These are phyloP conservation scores for Zizania palustris DNA, from an alignment of 202 grass and related monocot genomes.

Conservation along the genomic window DNA sequence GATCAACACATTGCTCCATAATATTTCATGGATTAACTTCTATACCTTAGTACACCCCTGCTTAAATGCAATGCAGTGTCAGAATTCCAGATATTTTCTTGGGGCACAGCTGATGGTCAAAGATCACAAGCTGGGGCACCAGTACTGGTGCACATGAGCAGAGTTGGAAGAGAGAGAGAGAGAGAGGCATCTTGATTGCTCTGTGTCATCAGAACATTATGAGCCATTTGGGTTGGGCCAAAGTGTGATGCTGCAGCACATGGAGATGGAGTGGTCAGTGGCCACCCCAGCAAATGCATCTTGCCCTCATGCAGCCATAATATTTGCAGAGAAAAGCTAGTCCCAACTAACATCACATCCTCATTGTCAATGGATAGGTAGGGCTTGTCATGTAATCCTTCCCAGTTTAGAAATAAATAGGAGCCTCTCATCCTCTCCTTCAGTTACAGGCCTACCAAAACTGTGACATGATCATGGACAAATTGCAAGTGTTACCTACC, in stretches of 20 bases:
- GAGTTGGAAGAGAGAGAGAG: conserved; percentile 29
- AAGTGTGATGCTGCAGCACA: conserved; percentile 46
- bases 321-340: conserved; percentile 54
- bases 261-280: conserved; percentile 26
- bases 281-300: conserved; percentile 46
- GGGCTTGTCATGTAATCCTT: conserved; percentile 37
- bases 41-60: neutral
- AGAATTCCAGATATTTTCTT: neutral
- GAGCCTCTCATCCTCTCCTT: conserved; percentile 14
- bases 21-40: conserved; percentile 1
- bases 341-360: conserved; percentile 48
- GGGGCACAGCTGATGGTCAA: conserved; percentile 35
- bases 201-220: conserved; percentile 50
- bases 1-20: neutral
- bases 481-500: conserved; percentile 24
- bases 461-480: conserved; percentile 36
- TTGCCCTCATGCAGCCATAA: conserved; percentile 47
- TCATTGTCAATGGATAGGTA: conserved; percentile 44
- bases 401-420: conserved; percentile 38
- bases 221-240: conserved; percentile 47
- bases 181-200: conserved; percentile 46
- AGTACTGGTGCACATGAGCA: conserved; percentile 41
- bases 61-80: conserved; percentile 15
- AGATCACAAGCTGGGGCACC: conserved; percentile 34
- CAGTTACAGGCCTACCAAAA: conserved; percentile 42